Evolutionary conservation across 2,329 filamentous ascomycete genomes (phyloP), one percentile per base, ranked within the genome.

Genomic region (Microdochium paspali): DNA sequence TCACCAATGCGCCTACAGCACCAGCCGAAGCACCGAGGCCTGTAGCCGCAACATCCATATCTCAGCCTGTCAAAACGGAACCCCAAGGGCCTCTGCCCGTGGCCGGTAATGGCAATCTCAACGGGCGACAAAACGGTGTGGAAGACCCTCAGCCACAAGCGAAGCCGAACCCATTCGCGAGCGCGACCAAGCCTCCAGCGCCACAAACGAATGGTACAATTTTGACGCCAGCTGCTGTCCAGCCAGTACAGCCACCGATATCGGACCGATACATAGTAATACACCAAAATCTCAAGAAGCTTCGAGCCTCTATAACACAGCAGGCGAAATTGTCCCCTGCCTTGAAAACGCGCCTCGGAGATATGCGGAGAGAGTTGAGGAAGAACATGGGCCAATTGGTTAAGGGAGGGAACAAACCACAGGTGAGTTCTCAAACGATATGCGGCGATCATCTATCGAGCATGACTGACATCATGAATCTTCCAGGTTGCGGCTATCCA

Each of bases 301-400:
- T 82, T 9, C 66, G 70, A 20, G 59, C 56, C 3, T 65, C 54
- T n/a, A 55, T 86, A 46, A 58, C 61, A 2, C 66, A 73, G 3
- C 72, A 82, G 54, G 72, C 72, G 4, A 79, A 80, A 56, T 67
- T 70, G 21, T 78, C 83, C 53, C 62, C 56, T 62, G 53, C 64
- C 59, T 66, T 90, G 24, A 88, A 87, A 62, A 71, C 74, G 46
- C 74, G 78, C 30, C 75, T 88, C 59, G 84, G 86, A 28, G 79
- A 88, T 47, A 80, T 87, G 72, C 76, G 87, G 35, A 74, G 87
- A 49, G 77, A 82, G 39, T 81, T 93, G 46, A 77, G 78, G 32
- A 85, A 84, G 56, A 81, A 76, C 18, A 76, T 91, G 47, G 87
- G 88, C 6, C 87, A 93, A 60, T 66, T 90, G 24, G 84, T 82